Conservation (phyloP, 768 basidiomycete species). For the Amanita exitialis region DNA sequence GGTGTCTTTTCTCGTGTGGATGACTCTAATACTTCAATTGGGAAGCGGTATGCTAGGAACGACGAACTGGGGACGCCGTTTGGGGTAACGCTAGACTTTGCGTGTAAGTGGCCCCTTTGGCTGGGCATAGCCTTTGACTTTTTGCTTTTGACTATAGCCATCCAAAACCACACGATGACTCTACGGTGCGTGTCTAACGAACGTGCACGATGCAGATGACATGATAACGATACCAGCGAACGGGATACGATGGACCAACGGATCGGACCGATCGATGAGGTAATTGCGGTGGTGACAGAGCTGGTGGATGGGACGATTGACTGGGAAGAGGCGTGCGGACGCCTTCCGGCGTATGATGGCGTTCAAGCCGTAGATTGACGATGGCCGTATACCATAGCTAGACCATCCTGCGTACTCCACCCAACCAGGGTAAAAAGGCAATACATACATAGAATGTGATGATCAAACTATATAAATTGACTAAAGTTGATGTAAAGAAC, state of each 20-base stretch:
- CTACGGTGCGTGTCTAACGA: conserved; percentile 52
- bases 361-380: conserved; percentile 69
- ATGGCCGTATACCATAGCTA: not conserved
- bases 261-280: conserved; percentile 85
- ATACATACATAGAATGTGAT: conserved; percentile 1
- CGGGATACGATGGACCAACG: conserved; percentile 91
- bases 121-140: not conserved
- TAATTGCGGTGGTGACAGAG: conserved; percentile 69
- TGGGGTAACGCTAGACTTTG: conserved; percentile 94
- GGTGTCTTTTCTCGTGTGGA: conserved; percentile 93
- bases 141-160: conserved; percentile 36
- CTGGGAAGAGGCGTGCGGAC: conserved; percentile 68
- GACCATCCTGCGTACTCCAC: not conserved
- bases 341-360: conserved; percentile 76
- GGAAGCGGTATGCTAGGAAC: conserved; percentile 94
- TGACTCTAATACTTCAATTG: conserved; percentile 91
- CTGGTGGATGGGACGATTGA: conserved; percentile 66
- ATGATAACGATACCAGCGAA: conserved; percentile 43
- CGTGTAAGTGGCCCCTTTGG: conserved; percentile 31
- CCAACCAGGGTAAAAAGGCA: not conserved
- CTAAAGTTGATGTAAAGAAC: conserved; percentile 2
- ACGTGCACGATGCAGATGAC: conserved; percentile 3
- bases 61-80: conserved; percentile 98
- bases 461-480: not conserved
- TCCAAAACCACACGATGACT: conserved; percentile 90